A percentile compares a stretch with the other conserved stretches of the same genome.
Conservation (phyloP, 1,139 yeast species). For the Geotrichum phurueaensis region DNA sequence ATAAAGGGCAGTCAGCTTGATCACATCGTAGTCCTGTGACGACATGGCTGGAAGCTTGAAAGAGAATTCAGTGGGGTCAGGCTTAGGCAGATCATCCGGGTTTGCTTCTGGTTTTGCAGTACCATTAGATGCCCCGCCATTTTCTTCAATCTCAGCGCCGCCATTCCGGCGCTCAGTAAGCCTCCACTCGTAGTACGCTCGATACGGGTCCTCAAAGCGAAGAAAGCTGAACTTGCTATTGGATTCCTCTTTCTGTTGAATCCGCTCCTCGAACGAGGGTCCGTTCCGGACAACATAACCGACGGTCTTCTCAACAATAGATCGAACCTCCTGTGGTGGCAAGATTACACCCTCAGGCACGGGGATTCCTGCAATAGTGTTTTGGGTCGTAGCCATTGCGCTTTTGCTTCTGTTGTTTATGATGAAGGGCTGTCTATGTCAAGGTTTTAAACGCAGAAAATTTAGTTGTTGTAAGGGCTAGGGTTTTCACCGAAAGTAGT, state of each 20-base stretch:
- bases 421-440: conserved; percentile 2
- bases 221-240: conserved; percentile 61
- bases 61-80: conserved; percentile 44
- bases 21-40: conserved; percentile 56
- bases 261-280: conserved; percentile 53
- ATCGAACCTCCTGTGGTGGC: conserved; percentile 54
- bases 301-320: conserved; percentile 64
- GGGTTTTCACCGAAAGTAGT: too few species aligned
- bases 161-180: conserved; percentile 29
- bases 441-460: not conserved
- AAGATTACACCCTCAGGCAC: conserved; percentile 43
- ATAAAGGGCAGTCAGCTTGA: conserved; percentile 68
- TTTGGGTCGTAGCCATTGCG: not conserved
- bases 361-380: conserved; percentile 11
- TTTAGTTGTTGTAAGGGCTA: not conserved
- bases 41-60: conserved; percentile 53
- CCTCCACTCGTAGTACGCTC: conserved; percentile 51
- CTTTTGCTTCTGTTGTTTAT: not conserved
- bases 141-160: conserved; percentile 20
- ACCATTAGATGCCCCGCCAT: conserved; percentile 1
- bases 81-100: conserved; percentile 30
- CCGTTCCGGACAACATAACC: conserved; percentile 69
- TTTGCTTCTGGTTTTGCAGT: conserved; percentile 12
- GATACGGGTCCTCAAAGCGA: conserved; percentile 47
- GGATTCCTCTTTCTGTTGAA: conserved; percentile 43